Evolutionary conservation across 2,329 filamentous ascomycete genomes (phyloP), one percentile per base, ranked within the genome.

Genomic region (Fusarium vanettenii): DNA sequence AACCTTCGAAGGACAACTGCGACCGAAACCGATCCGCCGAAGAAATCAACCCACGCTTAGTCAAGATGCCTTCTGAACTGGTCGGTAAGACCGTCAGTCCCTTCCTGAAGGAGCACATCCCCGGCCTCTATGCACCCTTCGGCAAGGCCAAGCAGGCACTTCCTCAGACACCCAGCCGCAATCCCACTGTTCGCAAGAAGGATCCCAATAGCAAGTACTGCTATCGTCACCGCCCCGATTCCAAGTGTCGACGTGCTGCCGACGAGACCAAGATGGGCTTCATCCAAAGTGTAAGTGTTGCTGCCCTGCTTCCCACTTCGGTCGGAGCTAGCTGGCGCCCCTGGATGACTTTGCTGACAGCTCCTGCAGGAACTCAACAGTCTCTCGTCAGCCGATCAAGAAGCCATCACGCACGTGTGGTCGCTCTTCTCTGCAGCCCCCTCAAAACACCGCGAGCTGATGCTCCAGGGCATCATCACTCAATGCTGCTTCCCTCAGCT

Each of bases 401-500:
- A 98, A 84, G 95, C 94, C 80, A 98, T 99, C 79, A 95, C 95
- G 37, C 96, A 98, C 80, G 95, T 98, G 66, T 99, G 97, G 97
- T 97, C 96, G 0, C 88, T 98, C 57, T 99, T 99, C 86, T 98
- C 96, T 1, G 97, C 97, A 43, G 95, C 97, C 1, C 97, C 97
- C 0, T 90, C 95, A 11, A 98, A 97, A 81, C 96, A 98, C 80
- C 92, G 97, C 77, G 96, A 97, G 73, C 89, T 99, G 69, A 98
- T 99, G 94, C 89, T 99, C 9, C 95, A 98, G 82, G 97, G 97
- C 76, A 96, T 99, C 79, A 92, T 99, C 71, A 93, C 96, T 0
- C 95, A 98, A 82, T 98, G 96, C 83, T 99, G 97, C 85, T 98
- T 99, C 80, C 96, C 97, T 1, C 97, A 99, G 80, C 90, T 99